Percentiles rank a stretch among this genome's conserved stretches.
phyloP scores from a whole-genome alignment of 768 basidiomycete species.

The Tricholoma sp. region DNA sequence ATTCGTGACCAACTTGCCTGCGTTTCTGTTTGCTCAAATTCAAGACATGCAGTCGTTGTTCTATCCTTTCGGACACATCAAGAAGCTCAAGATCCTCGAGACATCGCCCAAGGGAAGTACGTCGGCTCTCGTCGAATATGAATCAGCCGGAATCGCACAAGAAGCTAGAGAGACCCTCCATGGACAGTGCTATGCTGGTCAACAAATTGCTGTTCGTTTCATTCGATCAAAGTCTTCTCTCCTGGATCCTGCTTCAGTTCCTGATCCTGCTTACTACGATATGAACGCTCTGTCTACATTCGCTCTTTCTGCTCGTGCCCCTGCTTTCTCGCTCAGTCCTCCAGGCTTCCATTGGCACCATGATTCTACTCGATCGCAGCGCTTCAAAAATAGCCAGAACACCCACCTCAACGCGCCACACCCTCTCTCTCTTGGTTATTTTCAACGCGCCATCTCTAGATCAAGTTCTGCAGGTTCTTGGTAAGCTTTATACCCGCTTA shows the following conservation, averaged over 20 bases:
- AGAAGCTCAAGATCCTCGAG: conserved; percentile 52
- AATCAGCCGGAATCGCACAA: conserved; percentile 44
- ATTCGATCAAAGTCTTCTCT: conserved; percentile 21
- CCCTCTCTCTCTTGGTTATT: conserved; percentile 8
- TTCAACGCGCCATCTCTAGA: conserved; percentile 5
- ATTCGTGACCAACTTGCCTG: conserved; percentile 62
- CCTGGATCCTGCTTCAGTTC: conserved; percentile 14
- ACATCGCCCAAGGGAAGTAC: conserved; percentile 34
- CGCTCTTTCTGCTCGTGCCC: conserved; percentile 11
- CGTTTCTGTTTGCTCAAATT: conserved; percentile 59
- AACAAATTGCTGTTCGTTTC: conserved; percentile 30
- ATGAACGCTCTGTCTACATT: conserved; percentile 10
- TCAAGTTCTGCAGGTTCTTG: conserved; percentile 8
- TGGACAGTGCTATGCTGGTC: conserved; percentile 57
- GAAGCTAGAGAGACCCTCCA: conserved; percentile 62
- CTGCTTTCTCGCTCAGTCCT: conserved; percentile 11
- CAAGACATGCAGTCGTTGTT: conserved; percentile 71
- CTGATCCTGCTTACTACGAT: conserved; percentile 7
- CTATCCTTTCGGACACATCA: conserved; percentile 66
- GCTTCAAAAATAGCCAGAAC: conserved; percentile 8
- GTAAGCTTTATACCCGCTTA: neutral
- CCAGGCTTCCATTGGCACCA: conserved; percentile 3
- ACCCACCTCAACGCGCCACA: conserved; percentile 13
- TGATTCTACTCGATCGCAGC: conserved; percentile 8
- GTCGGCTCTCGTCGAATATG: conserved; percentile 63